Base-by-base conservation (phyloP, 441 rosid species). In the Gossypium davidsonii region DNA sequence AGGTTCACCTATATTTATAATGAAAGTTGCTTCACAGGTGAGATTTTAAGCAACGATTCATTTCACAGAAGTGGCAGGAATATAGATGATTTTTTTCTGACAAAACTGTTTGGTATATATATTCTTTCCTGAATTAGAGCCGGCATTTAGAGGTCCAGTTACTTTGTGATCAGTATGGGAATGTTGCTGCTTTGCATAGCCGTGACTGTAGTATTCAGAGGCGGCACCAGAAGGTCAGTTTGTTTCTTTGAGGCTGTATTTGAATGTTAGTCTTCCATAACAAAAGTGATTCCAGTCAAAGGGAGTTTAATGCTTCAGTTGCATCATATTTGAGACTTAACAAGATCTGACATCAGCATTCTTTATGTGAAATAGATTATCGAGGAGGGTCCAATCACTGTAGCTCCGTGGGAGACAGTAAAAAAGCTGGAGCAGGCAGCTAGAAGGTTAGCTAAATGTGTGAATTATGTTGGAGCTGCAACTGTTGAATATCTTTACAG, bases 11-110 rank as follows among this genome's bases (percentile, higher is more conserved):
- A 96, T 96, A 81, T 96, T 96, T 81, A 96, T 93, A 82, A 96
- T 96, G 99, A 96, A 96, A 87, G 95, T 96, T 88, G 99, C 99
- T 83, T 93, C 98, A 74, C 98, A 96, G 99, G 99, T 96, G 69
- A 75, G 88, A 74, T 67, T 56, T 67, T 77, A 73, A 63, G 53
- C 63, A 63, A 26, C 42, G 51, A 46, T 81, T 78, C 72, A 79
- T 71, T 67, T 76, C 60, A 58, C 37, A 70, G 70, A 68, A 62
- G 55, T 83, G 37, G 52, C 4, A 58, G 60, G 49, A 51, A 58
- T 49, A 56, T 49, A 20, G 21, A 51, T 52, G 15, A 15, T 70
- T 46, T 67, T 67, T 44, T 57, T 69, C 74, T 74, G 66, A 73
- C 64, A 2, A 71, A 67, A 67, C 55, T 23, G 23, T 81, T 66